Evolutionary conservation across 768 basidiomycete genomes (phyloP).

Genomic region (Suillus ampliporus): DNA sequence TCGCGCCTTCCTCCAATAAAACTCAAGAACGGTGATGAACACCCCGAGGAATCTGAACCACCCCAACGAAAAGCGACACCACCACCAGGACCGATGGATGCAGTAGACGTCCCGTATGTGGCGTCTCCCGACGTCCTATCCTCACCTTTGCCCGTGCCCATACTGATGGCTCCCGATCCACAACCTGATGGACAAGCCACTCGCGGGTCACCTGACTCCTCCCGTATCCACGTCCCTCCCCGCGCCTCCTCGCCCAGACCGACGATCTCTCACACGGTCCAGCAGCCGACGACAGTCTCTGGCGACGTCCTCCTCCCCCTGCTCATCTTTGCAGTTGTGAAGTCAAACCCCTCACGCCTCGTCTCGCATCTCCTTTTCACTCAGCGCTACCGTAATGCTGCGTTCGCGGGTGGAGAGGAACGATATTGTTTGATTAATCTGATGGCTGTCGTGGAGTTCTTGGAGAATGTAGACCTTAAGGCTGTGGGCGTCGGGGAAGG

Average conservation of each 20-base stretch:
- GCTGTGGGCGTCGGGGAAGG: conserved; percentile 68
- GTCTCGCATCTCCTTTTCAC: conserved; percentile 55
- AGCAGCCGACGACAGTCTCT: conserved; percentile 60
- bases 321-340: conserved; percentile 93
- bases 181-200: conserved; percentile 4
- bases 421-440: conserved; percentile 94
- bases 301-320: conserved; percentile 92
- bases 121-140: conserved; percentile 12
- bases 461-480: conserved; percentile 91
- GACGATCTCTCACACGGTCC: conserved; percentile 19
- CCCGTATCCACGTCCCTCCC: conserved; percentile 5
- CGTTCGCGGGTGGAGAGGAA: conserved; percentile 72
- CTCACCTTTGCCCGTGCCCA: conserved; percentile 13
- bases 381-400: conserved; percentile 36
- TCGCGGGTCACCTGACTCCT: conserved; percentile 16
- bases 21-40: conserved; percentile 67
- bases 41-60: conserved; percentile 24
- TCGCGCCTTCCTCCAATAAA: conserved; percentile 75
- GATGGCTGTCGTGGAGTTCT: conserved; percentile 93
- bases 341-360: conserved; percentile 85
- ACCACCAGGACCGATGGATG: not conserved
- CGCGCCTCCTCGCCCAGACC: conserved; percentile 17
- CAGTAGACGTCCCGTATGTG: conserved; percentile 4
- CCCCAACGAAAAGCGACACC: not conserved
- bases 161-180: conserved; percentile 4